phyloP scores from a whole-genome alignment of 1,139 yeast species.

The Candida buenavistaensis region DNA sequence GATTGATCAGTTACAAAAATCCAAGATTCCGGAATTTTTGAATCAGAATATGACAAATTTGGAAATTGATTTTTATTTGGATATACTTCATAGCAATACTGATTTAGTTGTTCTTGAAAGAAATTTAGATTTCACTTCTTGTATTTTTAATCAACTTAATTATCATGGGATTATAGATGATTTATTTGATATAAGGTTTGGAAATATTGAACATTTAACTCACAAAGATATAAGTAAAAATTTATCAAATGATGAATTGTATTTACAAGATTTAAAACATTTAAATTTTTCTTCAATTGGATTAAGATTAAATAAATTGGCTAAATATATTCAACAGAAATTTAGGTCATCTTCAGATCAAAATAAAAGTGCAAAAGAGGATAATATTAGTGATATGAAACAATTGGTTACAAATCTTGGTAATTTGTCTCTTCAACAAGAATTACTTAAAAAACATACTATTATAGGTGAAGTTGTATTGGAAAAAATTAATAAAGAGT shows the following conservation, averaged over 20 bases:
- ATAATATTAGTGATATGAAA: conserved; percentile 61
- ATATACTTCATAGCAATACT: conserved; percentile 42
- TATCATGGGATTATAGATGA: conserved; percentile 85
- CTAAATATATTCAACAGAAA: conserved; percentile 68
- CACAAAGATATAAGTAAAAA: conserved; percentile 16
- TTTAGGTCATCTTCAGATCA: conserved; percentile 39
- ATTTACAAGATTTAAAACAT: conserved; percentile 50
- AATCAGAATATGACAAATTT: conserved; percentile 28
- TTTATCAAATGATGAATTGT: conserved; percentile 28
- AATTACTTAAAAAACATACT: conserved; percentile 73
- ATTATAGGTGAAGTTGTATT: conserved; percentile 69
- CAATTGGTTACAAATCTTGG: conserved; percentile 72
- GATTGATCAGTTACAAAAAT: conserved; percentile 24
- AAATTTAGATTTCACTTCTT: conserved; percentile 68
- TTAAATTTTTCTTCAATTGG: conserved; percentile 84
- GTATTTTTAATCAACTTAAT: conserved; percentile 72
- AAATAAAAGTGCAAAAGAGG: conserved; percentile 34
- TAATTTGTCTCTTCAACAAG: conserved; percentile 66
- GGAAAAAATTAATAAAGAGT: conserved; percentile 45
- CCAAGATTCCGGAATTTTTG: conserved; percentile 30
- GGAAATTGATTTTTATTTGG: conserved; percentile 39
- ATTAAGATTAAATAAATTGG: conserved; percentile 64
- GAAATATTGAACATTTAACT: conserved; percentile 34
- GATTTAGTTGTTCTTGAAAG: conserved; percentile 80
- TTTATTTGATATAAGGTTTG: conserved; percentile 51